These are phyloP conservation scores for Fusarium aywerte DNA, from an alignment of 2,329 filamentous ascomycete species.

Conservation along the genomic window DNA sequence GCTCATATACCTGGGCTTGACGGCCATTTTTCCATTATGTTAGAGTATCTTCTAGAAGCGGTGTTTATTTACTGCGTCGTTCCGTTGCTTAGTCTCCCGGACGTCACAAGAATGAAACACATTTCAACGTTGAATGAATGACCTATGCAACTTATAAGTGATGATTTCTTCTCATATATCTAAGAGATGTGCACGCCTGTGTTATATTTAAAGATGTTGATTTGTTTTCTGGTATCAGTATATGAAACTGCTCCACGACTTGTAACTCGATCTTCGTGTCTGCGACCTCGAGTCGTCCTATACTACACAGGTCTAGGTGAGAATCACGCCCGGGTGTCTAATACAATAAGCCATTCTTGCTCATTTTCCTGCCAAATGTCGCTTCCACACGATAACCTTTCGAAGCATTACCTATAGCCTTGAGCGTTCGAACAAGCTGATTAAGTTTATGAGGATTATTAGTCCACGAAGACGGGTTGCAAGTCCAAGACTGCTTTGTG, in stretches of 20 bases:
- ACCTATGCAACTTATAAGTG: neutral
- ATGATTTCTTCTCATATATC: neutral
- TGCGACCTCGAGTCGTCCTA: too few relatives aligned
- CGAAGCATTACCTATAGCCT: too few relatives aligned
- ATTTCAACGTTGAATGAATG: constrained; percentile 16
- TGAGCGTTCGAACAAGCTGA: neutral
- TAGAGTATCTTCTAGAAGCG: constrained; percentile 44
- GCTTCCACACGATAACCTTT: too few relatives aligned
- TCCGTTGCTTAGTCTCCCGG: constrained; percentile 39
- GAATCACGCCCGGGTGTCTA: too few relatives aligned
- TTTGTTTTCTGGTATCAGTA: neutral
- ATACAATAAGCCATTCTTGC: too few relatives aligned
- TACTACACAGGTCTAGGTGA: too few relatives aligned
- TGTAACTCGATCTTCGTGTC: too few relatives aligned
- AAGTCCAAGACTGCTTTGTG: neutral
- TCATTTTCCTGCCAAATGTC: too few relatives aligned
- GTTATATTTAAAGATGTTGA: neutral
- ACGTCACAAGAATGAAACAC: constrained; percentile 35
- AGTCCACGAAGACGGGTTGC: neutral
- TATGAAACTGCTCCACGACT: too few relatives aligned
- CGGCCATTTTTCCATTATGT: constrained; percentile 43
- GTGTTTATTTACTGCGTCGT: constrained; percentile 39
- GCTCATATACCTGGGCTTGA: constrained; percentile 43
- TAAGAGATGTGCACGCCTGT: neutral
- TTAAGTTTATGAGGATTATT: too few relatives aligned